Evolutionary conservation across 345 rosid species (phyloP).

Genomic region (Populus nigra): DNA sequence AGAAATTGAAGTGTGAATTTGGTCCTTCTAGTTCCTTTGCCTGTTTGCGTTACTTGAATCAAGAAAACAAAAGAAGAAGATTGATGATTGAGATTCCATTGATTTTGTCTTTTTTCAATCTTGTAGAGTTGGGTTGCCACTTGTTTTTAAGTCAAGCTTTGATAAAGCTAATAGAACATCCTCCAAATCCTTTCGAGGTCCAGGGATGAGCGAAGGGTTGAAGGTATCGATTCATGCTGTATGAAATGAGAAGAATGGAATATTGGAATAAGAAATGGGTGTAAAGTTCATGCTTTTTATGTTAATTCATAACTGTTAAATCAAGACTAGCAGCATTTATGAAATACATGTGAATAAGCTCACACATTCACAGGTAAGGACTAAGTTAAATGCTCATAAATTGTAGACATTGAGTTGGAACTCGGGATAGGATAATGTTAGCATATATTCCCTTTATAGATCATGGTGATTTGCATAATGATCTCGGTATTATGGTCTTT

Average conservation of each 20-base stretch:
- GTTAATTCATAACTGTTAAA: neutral
- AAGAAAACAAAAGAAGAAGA: no score
- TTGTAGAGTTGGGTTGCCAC: conserved; percentile 75
- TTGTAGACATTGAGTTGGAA: neutral
- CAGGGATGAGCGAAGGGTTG: conserved; percentile 88
- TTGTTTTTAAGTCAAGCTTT: conserved; percentile 95
- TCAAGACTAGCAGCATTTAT: no score
- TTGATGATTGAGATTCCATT: no score
- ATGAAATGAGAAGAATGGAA: neutral
- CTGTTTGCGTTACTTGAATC: no score
- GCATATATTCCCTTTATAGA: neutral
- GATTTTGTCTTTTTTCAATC: conserved; percentile 1
- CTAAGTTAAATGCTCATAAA: neutral
- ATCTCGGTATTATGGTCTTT: neutral
- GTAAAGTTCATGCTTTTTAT: neutral
- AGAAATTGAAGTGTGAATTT: no score
- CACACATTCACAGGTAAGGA: neutral
- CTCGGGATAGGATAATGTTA: neutral
- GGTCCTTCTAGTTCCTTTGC: no score
- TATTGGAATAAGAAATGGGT: neutral
- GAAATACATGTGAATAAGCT: neutral
- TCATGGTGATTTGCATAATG: neutral
- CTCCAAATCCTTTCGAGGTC: conserved; percentile 91
- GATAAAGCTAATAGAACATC: conserved; percentile 97
- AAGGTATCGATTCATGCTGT: conserved; percentile 44